Evolutionary conservation across 768 basidiomycete species (phyloP).

Genomic region (Leccinum sublutescens): DNA sequence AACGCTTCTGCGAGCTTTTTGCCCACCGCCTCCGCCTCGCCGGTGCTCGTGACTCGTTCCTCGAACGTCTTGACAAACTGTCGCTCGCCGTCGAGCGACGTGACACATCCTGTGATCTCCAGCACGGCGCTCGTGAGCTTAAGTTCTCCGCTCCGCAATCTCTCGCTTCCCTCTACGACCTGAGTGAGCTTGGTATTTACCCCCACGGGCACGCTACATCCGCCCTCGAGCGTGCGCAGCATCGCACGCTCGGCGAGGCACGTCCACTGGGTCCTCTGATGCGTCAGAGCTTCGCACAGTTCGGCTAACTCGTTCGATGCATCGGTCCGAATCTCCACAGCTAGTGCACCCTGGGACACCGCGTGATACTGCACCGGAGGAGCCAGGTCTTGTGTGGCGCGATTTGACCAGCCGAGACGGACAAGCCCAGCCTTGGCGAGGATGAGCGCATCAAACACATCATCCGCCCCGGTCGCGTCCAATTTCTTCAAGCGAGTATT

Average conservation of each 20-base stretch:
- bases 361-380: slow-evolving; percentile 83
- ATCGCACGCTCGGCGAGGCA: slow-evolving; percentile 86
- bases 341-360: slow-evolving; percentile 93
- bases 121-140: slow-evolving; percentile 41
- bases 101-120: slow-evolving; percentile 78
- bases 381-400: slow-evolving; percentile 70
- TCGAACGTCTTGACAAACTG: slow-evolving; percentile 69
- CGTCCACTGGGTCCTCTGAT: slow-evolving; percentile 73
- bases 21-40: slow-evolving; percentile 72
- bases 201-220: slow-evolving; percentile 96
- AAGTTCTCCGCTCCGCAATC: slow-evolving; percentile 30
- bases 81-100: slow-evolving; percentile 67
- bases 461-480: slow-evolving; percentile 62
- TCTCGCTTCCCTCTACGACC: slow-evolving; percentile 30
- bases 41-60: slow-evolving; percentile 46
- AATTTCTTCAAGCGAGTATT: slow-evolving; percentile 91
- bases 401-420: slow-evolving; percentile 70
- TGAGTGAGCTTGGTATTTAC: slow-evolving; percentile 53
- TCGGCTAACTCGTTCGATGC: slow-evolving; percentile 57
- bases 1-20: slow-evolving; percentile 60
- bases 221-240: slow-evolving; percentile 89
- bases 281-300: slow-evolving; percentile 66
- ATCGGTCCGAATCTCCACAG: slow-evolving; percentile 74
- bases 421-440: slow-evolving; percentile 92
- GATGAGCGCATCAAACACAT: slow-evolving; percentile 83